Evolutionary conservation across 225 moss, liverwort and hornwort genomes (phyloP), one percentile per base, ranked within the genome.

Genomic region (Pleurozium schreberi): DNA sequence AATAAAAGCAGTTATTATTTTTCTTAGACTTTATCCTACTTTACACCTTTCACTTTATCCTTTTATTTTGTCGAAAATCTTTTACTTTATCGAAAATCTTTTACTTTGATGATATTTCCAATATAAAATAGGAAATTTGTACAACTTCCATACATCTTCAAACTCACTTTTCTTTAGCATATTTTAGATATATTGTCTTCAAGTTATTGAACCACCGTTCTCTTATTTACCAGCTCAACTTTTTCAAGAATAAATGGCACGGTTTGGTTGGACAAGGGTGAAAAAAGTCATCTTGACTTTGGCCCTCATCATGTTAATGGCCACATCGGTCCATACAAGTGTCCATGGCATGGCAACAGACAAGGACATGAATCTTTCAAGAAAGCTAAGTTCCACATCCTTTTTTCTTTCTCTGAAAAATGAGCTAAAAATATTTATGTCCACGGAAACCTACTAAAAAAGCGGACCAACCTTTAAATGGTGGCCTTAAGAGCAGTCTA

Each of bases 261-360:
- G 6, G 26, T n/a, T 78, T 38, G 21, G 10, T 17, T 4, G 0
- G 0, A 55, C 0, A 0, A 55, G 1, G 16, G 2, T 78, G 1
- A 55, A 55, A 0, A 78, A n/a, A 55, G n/a, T 16, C 10, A 55
- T 55, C 15, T 55, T 77, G 23, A 53, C 77, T 38, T 55, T 38
- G 4, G 9, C 55, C 25, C 10, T 55, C 10, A 6, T 55, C 1
- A 10, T 55, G 16, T 15, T 55, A 55, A 14, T 55, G 9, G 22
- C 15, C 6, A 38, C 6, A 4, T 38, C 2, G 0, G 10, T 23
- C 10, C 0, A 6, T 38, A 6, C 14, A 36, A 23, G 14, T 36
- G 5, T 36, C 6, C 9, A 25, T 38, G 15, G 77, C 0, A 10
- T 38, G 1, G 36, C 0, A 38, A 0, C n/a, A n/a, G n/a, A n/a